phyloP scores from a whole-genome alignment of 805 yeast genomes.

The Candida manassasensis region DNA sequence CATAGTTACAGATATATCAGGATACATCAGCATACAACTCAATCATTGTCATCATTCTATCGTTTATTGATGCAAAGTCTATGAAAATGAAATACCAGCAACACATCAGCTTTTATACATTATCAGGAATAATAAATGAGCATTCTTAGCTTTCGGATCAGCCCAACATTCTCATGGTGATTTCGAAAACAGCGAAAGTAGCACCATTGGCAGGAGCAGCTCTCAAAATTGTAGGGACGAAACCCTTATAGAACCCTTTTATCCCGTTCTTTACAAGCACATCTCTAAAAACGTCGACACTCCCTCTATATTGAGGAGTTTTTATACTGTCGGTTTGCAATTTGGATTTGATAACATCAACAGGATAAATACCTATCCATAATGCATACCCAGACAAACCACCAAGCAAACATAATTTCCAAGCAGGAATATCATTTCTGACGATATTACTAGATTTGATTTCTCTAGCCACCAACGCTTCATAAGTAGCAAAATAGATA shows the following conservation, averaged over 20 bases:
- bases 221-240: conserved; percentile 85
- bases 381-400: conserved; percentile 87
- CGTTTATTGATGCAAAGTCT: not conserved
- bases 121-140: not conserved
- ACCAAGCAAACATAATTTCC: conserved; percentile 83
- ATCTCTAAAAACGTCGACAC: conserved; percentile 54
- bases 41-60: too few species aligned
- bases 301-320: conserved; percentile 54
- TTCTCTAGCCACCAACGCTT: conserved; percentile 73
- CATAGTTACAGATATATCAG: too few species aligned
- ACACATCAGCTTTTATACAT: not conserved
- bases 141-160: conserved; percentile 11
- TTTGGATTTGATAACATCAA: conserved; percentile 87
- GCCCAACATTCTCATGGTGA: conserved; percentile 66
- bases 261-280: conserved; percentile 58
- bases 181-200: conserved; percentile 89
- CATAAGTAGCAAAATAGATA: conserved; percentile 83
- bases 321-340: conserved; percentile 64
- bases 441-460: conserved; percentile 40
- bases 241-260: conserved; percentile 84
- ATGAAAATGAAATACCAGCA: not conserved
- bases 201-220: conserved; percentile 99
- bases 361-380: conserved; percentile 83
- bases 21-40: too few species aligned
- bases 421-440: conserved; percentile 79